Evolutionary conservation across 1,284 basidiomycete genomes (phyloP), one percentile per base, ranked within the genome.

Genomic region (Amylostereum areolatum): DNA sequence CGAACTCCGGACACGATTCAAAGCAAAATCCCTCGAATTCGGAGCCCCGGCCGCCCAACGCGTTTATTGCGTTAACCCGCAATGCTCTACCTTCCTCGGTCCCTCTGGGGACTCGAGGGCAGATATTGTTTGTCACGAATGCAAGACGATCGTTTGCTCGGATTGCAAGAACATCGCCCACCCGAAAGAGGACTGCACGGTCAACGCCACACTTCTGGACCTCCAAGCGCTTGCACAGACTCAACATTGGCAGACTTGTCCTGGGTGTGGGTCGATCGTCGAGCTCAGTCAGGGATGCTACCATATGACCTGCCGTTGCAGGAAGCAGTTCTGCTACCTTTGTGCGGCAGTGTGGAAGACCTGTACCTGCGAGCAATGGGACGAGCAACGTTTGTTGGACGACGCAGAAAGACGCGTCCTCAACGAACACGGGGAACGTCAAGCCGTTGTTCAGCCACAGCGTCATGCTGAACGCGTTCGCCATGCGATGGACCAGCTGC

Each of bases 241-340:
- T 9, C 57, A 60, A n/a, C 37, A 58, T 5, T 75, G 73, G 73
- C 60, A 65, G 18, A 66, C 70, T 29, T 75, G 73, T 52, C 71
- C 73, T 2, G 65, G 66, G 1, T 75, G 74, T 56, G 59, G 62
- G 24, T 61, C 66, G 41, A 60, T 75, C 55, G 65, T 75, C 51
- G 73, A 75, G 54, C 70, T 72, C 34, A 55, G 64, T 32, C 39
- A 60, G 5, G 74, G 73, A 0, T 75, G 73, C 52, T 70, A 61
- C 54, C 73, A 75, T 54, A 75, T 75, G 70, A 74, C 72, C 2
- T 75, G 73, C 52, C 59, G 67, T 27, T 75, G 73, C 56, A 59
- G 61, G 45, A 66, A 70, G n/a, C 59, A 75, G 51, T 75, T 75
- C 52, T 75, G 73, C 55, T 74, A 74, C 50, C 46, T 69, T 5